Base-by-base conservation (phyloP, 2,329 filamentous ascomycete genomes). In the Blastomyces parvus region DNA sequence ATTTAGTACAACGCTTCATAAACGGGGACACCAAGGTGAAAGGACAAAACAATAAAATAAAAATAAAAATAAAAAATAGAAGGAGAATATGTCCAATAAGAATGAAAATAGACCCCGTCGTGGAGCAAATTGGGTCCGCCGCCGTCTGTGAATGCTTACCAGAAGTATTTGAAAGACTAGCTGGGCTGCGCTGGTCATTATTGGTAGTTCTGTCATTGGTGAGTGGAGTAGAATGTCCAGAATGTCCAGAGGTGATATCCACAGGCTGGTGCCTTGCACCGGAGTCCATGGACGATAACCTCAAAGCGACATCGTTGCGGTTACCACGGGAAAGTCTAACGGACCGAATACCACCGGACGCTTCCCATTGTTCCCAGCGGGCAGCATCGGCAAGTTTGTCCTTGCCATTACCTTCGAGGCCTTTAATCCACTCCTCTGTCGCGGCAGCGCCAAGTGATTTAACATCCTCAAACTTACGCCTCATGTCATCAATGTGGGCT, bases 341-440 rank as follows among this genome's bases (percentile, higher is more conserved):
- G 48, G 62, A 62, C 17, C 61, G 64, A 59, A 75, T 64, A 22
- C 70, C 74, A 59, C 74, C 72, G 48, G 75, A 76, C 56, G 80
- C 75, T 66, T 87, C 85, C 85, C 88, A 93, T 69, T 86, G 87
- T 71, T 91, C 89, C 87, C 89, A 93, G 59, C 88, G 84, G 36
- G 84, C 81, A 38, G 84, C 81, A 71, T 89, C 85, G 13, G 79
- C 80, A 68, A 85, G 82, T 59, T 80, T 76, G 64, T 84, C 80
- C 68, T 83, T 84, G 11, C 88, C 88, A 64, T 84, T 81, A 36
- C 77, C 78, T 53, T 86, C 83, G 3, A 94, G 81, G 11, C 89
- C 89, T 74, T 92, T 92, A 38, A 86, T 79, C 89, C 90, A 94
- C 73, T 92, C 89, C 68, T 90, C 87, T 3, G 83, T 82, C 13